Evolutionary conservation across 345 rosid genomes (phyloP).

Genomic region (Brassica juncea): DNA sequence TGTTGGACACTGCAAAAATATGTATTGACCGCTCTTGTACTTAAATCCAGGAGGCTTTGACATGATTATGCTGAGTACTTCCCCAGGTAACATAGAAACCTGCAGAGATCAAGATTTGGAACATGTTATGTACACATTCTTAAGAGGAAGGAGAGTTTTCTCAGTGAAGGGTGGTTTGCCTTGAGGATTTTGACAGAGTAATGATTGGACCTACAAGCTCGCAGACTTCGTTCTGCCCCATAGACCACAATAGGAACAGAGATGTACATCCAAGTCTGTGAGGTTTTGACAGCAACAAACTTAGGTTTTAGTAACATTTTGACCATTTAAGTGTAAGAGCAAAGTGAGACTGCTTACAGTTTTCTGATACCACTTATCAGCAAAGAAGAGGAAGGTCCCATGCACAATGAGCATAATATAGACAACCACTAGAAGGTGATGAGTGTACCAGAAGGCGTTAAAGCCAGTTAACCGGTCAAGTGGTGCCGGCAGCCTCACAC

Average conservation of each 20-base stretch:
- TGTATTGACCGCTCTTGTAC: slow-evolving; percentile 94
- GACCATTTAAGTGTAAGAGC: background rate
- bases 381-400: slow-evolving; percentile 71
- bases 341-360: slow-evolving; percentile 57
- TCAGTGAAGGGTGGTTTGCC: slow-evolving; percentile 47
- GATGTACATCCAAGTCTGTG: slow-evolving; percentile 96
- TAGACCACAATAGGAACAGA: slow-evolving; percentile 78
- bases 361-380: slow-evolving; percentile 66
- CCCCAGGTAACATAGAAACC: slow-evolving; percentile 88
- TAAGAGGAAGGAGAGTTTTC: background rate
- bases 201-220: slow-evolving; percentile 78
- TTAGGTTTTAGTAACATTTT: background rate
- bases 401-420: slow-evolving; percentile 77
- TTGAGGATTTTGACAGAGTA: slow-evolving; percentile 67
- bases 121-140: background rate
- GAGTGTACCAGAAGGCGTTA: slow-evolving; percentile 98
- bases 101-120: slow-evolving; percentile 36
- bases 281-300: slow-evolving; percentile 9
- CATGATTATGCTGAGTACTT: slow-evolving; percentile 78
- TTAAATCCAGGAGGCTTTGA: slow-evolving; percentile 91
- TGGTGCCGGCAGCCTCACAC: slow-evolving; percentile 73
- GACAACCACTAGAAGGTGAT: slow-evolving; percentile 80
- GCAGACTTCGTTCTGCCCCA: slow-evolving; percentile 65
- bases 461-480: slow-evolving; percentile 83
- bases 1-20: slow-evolving; percentile 79